Percentiles rank a stretch among this genome's conserved stretches.
phyloP scores from a whole-genome alignment of 1,139 yeast species.

The Tardiomyces blankii region DNA sequence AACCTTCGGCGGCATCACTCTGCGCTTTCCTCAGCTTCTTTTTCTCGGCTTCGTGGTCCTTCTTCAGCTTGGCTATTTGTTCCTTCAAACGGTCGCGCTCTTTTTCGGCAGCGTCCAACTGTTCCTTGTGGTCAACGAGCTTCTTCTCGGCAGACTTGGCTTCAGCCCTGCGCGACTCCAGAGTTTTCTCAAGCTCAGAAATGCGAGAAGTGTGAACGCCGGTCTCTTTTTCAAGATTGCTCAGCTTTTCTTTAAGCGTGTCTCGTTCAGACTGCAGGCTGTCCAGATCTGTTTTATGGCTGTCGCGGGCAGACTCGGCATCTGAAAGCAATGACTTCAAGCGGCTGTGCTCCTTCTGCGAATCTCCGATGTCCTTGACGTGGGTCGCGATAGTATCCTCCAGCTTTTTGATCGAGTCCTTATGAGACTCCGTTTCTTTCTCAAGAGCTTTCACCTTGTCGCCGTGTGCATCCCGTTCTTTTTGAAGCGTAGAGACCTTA shows the following conservation, averaged over 20 bases:
- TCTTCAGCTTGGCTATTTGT: slow-evolving; percentile 3
- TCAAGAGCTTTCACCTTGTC: neutral
- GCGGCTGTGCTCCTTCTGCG: neutral
- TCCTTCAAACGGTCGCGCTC: slow-evolving; percentile 1
- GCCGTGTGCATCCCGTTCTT: neutral
- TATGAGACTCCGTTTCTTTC: neutral
- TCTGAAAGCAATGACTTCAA: neutral
- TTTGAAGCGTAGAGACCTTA: neutral
- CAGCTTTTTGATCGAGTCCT: neutral
- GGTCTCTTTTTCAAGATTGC: slow-evolving; percentile 1
- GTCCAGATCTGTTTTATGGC: slow-evolving; percentile 1
- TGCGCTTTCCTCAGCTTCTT: slow-evolving; percentile 1
- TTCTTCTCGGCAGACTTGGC: slow-evolving; percentile 6
- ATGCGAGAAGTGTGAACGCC: neutral
- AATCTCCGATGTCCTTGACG: neutral
- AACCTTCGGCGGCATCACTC: slow-evolving; percentile 4
- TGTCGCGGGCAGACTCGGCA: neutral
- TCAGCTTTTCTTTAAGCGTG: slow-evolving; percentile 4
- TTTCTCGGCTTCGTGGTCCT: neutral
- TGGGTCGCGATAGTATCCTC: neutral
- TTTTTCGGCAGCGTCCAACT: slow-evolving; percentile 4
- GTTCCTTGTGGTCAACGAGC: neutral
- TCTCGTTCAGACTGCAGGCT: slow-evolving; percentile 3
- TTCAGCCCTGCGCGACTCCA: neutral
- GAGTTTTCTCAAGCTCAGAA: slow-evolving; percentile 6